A percentile compares a stretch with the other conserved stretches of the same genome.
Conservation (phyloP, 768 basidiomycete species). For the Lepiota subincarnata region DNA sequence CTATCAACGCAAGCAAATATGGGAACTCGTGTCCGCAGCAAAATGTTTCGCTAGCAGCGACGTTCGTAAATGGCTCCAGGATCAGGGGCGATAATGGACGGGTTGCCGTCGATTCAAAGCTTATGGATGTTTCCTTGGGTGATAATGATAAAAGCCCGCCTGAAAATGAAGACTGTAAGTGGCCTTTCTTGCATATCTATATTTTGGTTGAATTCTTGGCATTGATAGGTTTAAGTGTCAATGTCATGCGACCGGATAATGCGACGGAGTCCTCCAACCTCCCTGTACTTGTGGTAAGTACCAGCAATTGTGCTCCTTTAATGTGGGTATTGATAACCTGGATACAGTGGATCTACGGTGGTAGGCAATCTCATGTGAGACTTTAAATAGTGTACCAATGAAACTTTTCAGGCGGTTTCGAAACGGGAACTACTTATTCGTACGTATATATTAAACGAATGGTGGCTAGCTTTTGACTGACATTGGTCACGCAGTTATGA, state of each 20-base stretch:
- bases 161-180: conserved; percentile 24
- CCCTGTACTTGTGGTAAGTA: conserved; percentile 45
- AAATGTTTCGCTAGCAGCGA: conserved; percentile 6
- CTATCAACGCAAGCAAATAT: conserved; percentile 9
- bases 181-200: neutral
- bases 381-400: neutral
- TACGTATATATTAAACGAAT: no score
- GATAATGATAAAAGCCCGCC: conserved; percentile 7
- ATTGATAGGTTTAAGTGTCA: conserved; percentile 37
- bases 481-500: conserved; percentile 29
- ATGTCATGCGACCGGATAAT: conserved; percentile 39
- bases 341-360: conserved; percentile 42
- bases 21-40: conserved; percentile 15
- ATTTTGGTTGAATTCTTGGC: neutral
- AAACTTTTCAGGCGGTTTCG: conserved; percentile 21
- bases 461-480: neutral
- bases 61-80: neutral
- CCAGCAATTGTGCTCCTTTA: neutral
- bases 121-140: conserved; percentile 5
- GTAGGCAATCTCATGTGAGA: conserved; percentile 15
- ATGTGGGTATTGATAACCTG: neutral
- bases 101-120: neutral
- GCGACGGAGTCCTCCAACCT: conserved; percentile 32
- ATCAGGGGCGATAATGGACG: neutral
- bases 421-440: conserved; percentile 21